These are phyloP conservation scores for Funneliformis mosseae DNA, from an alignment of 192 early-diverging fungal species.

Conservation along the genomic window DNA sequence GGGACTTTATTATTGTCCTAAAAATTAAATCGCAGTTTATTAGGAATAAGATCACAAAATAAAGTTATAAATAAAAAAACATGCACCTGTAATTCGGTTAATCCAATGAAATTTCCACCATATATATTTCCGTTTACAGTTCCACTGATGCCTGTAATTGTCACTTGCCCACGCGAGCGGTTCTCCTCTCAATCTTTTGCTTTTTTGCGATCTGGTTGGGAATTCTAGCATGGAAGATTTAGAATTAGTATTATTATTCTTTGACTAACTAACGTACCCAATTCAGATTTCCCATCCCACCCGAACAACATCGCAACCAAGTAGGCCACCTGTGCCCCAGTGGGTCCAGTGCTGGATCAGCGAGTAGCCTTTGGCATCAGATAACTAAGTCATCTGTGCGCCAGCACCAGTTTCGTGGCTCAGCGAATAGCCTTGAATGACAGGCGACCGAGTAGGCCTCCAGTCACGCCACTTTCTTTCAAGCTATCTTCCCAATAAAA, in stretches of 20 bases:
- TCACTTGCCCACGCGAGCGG: background rate
- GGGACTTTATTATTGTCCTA: slow-evolving; percentile 5
- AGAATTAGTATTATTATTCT: background rate
- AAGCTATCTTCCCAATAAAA: background rate
- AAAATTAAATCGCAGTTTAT: slow-evolving; percentile 4
- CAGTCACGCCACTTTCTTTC: slow-evolving; percentile 24
- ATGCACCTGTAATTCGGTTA: background rate
- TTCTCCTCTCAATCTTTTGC: slow-evolving; percentile 23
- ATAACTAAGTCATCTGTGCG: slow-evolving; percentile 18
- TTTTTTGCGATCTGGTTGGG: slow-evolving; percentile 20
- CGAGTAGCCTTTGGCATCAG: slow-evolving; percentile 25
- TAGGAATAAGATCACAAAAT: slow-evolving; percentile 10
- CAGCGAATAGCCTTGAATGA: slow-evolving; percentile 18
- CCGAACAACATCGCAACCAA: slow-evolving; percentile 6
- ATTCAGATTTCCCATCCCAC: slow-evolving; percentile 7
- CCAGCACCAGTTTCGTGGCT: slow-evolving; percentile 34
- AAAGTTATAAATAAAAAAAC: slow-evolving; percentile 7
- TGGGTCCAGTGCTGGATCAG: slow-evolving; percentile 27
- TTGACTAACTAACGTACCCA: slow-evolving; percentile 1
- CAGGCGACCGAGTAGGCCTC: slow-evolving; percentile 4
- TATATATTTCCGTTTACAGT: background rate
- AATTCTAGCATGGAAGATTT: slow-evolving; percentile 3
- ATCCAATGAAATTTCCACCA: background rate
- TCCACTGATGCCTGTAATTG: background rate
- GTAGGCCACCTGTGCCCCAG: slow-evolving; percentile 13